A percentile compares a stretch with the other conserved stretches of the same genome.
Conservation (phyloP, 495 filamentous ascomycete species). For the Pyronema domesticum region DNA sequence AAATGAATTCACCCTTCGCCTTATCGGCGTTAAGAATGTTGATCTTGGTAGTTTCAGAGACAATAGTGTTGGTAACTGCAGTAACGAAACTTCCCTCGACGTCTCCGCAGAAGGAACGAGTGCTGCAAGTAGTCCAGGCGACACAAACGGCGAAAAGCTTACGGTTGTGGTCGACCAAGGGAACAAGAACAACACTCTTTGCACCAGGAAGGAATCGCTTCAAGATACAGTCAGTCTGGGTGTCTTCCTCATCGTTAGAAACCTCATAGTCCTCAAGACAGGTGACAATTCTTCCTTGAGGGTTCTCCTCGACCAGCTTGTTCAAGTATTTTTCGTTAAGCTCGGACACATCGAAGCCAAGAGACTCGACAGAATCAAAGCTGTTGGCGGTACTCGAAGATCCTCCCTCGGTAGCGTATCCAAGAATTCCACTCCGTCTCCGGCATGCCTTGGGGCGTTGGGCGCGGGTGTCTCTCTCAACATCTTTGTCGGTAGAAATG, state of each 20-base stretch:
- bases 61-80: constrained; percentile 14
- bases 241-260: background rate
- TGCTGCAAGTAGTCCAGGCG: constrained; percentile 4
- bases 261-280: constrained; percentile 6
- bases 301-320: constrained; percentile 7
- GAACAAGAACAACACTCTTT: constrained; percentile 13
- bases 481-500: constrained; percentile 6
- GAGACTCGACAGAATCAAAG: background rate
- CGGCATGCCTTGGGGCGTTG: constrained; percentile 4
- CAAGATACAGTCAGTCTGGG: constrained; percentile 6
- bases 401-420: constrained; percentile 6
- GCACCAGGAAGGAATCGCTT: constrained; percentile 7
- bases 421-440: constrained; percentile 7
- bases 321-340: constrained; percentile 6
- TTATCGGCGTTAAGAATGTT: constrained; percentile 25
- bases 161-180: constrained; percentile 11
- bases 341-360: constrained; percentile 11
- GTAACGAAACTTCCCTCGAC: constrained; percentile 13
- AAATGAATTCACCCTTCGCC: constrained; percentile 53
- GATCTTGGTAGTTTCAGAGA: constrained; percentile 10
- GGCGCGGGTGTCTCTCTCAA: constrained; percentile 1
- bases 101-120: constrained; percentile 5
- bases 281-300: constrained; percentile 10
- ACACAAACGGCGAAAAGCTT: constrained; percentile 11
- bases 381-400: background rate